Evolutionary conservation across 768 basidiomycete species (phyloP).

Genomic region (Tephrocybe sp.): DNA sequence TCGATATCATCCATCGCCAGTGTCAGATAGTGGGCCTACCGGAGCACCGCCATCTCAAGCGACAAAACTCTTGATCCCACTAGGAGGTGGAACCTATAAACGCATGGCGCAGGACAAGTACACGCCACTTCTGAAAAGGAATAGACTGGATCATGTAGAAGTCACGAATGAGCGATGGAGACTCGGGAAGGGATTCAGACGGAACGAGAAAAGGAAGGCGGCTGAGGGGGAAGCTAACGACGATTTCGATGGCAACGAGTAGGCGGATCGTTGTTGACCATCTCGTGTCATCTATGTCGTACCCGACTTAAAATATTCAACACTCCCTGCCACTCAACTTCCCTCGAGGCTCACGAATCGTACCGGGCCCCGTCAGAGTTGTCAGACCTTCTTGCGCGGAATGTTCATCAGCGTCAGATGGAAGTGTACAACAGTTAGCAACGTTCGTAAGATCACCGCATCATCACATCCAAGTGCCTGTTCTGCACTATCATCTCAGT

Average conservation of each 20-base stretch:
- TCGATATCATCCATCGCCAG: conserved; percentile 46
- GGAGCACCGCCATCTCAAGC: not conserved
- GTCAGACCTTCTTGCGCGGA: too few species aligned
- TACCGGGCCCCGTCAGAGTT: too few species aligned
- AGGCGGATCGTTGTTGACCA: too few species aligned
- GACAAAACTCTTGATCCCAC: conserved; percentile 45
- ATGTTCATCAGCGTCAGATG: too few species aligned
- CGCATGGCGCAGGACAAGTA: conserved; percentile 56
- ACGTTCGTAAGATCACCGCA: too few species aligned
- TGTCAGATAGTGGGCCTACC: conserved; percentile 32
- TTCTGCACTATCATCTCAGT: too few species aligned
- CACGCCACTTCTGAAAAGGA: conserved; percentile 62
- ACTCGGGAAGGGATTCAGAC: conserved; percentile 58
- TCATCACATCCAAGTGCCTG: too few species aligned
- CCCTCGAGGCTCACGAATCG: too few species aligned
- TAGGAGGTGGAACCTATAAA: conserved; percentile 72
- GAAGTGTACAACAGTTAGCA: too few species aligned
- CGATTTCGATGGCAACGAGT: conserved; percentile 22
- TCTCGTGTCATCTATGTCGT: too few species aligned
- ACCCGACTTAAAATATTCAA: not conserved
- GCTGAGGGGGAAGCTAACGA: conserved; percentile 20
- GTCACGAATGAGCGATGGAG: conserved; percentile 81
- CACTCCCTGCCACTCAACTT: not conserved
- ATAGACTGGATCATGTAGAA: conserved; percentile 69
- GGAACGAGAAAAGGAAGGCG: conserved; percentile 33